Conservation (phyloP, 106 monocot species). For the Allium sativum region DNA sequence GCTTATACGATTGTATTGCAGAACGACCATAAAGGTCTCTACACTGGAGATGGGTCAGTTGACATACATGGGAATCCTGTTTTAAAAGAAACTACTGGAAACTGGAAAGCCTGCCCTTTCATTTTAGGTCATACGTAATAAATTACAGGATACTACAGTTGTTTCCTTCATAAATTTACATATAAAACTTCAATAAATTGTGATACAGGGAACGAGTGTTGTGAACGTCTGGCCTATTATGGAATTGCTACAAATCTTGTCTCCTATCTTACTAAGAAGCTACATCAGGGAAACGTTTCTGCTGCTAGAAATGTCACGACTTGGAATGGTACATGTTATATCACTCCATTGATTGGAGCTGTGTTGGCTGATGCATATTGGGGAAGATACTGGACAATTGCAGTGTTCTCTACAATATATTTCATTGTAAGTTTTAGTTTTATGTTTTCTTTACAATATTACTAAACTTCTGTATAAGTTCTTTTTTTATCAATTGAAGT, state of each 20-base stretch:
- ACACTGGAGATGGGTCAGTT: conserved; percentile 39
- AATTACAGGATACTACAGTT: no score
- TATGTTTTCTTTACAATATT: background rate
- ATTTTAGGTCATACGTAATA: conserved; percentile 25
- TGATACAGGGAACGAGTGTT: conserved; percentile 61
- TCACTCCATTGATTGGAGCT: conserved; percentile 80
- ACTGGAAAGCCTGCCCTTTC: conserved; percentile 44
- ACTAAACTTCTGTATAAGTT: no score
- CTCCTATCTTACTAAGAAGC: conserved; percentile 58
- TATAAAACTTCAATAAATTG: no score
- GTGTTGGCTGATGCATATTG: conserved; percentile 88
- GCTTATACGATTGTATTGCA: background rate
- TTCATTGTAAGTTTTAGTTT: conserved; percentile 46
- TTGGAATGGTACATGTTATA: conserved; percentile 89
- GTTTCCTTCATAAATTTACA: background rate
- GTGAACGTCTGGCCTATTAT: conserved; percentile 85
- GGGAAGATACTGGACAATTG: conserved; percentile 91
- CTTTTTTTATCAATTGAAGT: no score
- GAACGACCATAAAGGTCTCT: conserved; percentile 17
- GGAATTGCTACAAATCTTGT: conserved; percentile 81
- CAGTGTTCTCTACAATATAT: conserved; percentile 72
- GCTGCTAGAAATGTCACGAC: conserved; percentile 88
- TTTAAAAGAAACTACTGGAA: conserved; percentile 28
- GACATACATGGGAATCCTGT: conserved; percentile 38
- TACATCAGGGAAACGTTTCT: conserved; percentile 65